Percentiles rank a stretch among this genome's conserved stretches.
Evolutionary conservation across 345 rosid species (phyloP).

Genomic region (Turnera subulata): DNA sequence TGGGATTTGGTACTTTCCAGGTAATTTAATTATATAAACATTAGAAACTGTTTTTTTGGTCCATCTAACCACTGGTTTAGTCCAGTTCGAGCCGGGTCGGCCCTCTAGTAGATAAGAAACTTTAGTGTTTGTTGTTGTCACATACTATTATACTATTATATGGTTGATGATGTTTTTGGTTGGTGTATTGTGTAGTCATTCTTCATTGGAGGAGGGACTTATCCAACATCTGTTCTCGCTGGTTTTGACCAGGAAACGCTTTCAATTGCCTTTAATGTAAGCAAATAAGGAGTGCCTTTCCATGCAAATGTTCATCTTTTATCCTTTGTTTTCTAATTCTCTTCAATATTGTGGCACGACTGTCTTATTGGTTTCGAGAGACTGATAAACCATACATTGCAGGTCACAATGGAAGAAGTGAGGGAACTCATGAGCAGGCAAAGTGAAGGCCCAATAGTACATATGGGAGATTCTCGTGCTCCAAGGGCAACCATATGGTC

Average conservation of each 20-base stretch:
- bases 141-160: too few species aligned
- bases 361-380: not conserved
- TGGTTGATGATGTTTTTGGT: not conserved
- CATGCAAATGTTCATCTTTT: not conserved
- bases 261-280: conserved; percentile 70
- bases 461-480: conserved; percentile 33
- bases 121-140: too few species aligned
- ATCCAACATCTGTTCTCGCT: conserved; percentile 52
- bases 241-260: conserved; percentile 64
- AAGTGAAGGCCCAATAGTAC: conserved; percentile 57
- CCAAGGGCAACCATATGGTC: conserved; percentile 44
- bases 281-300: conserved; percentile 6
- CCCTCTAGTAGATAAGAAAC: too few species aligned
- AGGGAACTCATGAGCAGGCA: conserved; percentile 36
- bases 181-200: conserved; percentile 49
- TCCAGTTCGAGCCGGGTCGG: not conserved
- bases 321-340: not conserved
- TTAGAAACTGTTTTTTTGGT: too few species aligned
- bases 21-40: conserved; percentile 21
- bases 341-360: not conserved
- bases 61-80: not conserved
- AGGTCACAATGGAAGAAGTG: conserved; percentile 52
- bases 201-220: conserved; percentile 75
- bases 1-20: conserved; percentile 60
- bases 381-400: not conserved